These are phyloP conservation scores for Auricularia sp. DNA, from an alignment of 768 basidiomycete species.

Conservation along the genomic window DNA sequence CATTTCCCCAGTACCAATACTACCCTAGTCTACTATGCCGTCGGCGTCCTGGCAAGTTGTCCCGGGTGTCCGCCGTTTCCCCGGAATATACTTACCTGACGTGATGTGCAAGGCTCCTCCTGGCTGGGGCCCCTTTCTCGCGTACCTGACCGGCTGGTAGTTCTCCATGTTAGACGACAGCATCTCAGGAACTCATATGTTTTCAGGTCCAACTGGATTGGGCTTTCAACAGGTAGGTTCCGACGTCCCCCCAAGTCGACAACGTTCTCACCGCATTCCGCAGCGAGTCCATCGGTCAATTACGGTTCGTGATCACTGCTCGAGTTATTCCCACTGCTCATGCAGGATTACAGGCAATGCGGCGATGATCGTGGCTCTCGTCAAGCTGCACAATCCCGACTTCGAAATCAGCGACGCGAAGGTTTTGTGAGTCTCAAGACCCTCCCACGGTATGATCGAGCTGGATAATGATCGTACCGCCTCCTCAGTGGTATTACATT, in stretches of 20 bases:
- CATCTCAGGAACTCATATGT: background rate
- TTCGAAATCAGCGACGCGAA: conserved; percentile 5
- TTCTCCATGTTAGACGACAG: background rate
- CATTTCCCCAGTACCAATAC: background rate
- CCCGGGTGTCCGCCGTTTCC: background rate
- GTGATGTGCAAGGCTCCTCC: conserved; percentile 2
- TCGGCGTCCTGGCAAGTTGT: background rate
- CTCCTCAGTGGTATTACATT: background rate
- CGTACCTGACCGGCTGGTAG: conserved; percentile 9
- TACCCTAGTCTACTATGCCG: background rate
- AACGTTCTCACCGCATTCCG: background rate
- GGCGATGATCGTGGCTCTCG: conserved; percentile 6
- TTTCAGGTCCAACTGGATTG: background rate
- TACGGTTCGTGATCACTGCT: background rate
- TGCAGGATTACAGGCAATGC: conserved; percentile 2
- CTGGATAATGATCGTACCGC: background rate
- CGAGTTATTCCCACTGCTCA: background rate
- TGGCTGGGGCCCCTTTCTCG: conserved; percentile 6
- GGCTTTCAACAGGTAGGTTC: background rate
- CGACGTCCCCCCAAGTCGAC: background rate
- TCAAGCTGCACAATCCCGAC: conserved; percentile 5
- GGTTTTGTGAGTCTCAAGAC: background rate
- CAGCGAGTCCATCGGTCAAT: conserved; percentile 7
- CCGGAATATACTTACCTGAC: background rate
- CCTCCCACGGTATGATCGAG: background rate